Evolutionary conservation across 768 basidiomycete genomes (phyloP), one percentile per base, ranked within the genome.

Genomic region (Clavulina sp.): DNA sequence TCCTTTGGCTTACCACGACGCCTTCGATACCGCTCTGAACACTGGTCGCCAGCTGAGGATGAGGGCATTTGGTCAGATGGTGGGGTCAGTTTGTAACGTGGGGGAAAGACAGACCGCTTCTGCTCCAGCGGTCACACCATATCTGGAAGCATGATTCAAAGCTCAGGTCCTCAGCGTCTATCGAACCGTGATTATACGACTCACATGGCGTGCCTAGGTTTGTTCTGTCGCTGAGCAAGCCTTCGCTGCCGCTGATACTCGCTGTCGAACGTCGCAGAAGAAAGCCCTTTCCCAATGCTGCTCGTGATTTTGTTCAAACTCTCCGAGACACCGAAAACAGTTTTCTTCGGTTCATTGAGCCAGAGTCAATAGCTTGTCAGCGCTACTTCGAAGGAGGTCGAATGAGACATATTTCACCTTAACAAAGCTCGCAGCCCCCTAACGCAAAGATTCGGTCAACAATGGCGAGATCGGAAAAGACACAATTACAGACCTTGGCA

Each of bases 241-340:
- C 92, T 72, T 28, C 95, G 73, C 52, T 80, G 78, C 38, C 80
- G 80, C 65, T 99, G 95, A 66, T 87, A 99, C 64, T 97, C 93
- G 0, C 84, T 75, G 66, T 99, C 95, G 58, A 99, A 81, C 0
- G 95, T 97, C 2, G 93, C 93, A 0, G 92, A 93, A 13, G 95
- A 95, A 31, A 99, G 67, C 53, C 93, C 91, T 73, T 99, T 99
- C 40, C 93, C 88, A 55, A 99, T 79, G 63, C 89, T 95, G 57
- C 91, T 87, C 1, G 95, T 97, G 61, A 99, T 82, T 65, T 96
- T 97, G n/a, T 92, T 92, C 62, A 99, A 71, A 62, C 88, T 93
- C 61, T 99, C 93, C 31, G 85, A 84, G 40, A 99, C 63, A 33
- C 95, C 95, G 59, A 97, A 99, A 4, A 97, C 86, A 0, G 93